Base-by-base conservation (phyloP, 495 filamentous ascomycete species). In the Oleoguttula mirabilis region DNA sequence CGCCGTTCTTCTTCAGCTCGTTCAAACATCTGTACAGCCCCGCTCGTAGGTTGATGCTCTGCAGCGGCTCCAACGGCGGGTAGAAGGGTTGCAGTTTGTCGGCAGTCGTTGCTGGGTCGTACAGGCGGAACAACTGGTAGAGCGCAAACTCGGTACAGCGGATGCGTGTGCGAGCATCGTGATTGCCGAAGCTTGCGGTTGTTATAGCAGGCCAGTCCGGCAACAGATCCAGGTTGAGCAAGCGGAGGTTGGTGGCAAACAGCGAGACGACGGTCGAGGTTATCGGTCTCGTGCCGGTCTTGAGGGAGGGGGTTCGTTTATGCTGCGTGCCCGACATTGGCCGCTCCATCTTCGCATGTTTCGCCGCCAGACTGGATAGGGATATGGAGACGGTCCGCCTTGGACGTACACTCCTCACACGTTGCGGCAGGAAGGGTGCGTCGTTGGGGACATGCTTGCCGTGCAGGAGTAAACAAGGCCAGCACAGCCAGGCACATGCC, bases 1-100 rank as follows among this genome's bases (percentile, higher is more conserved):
- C 69, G 8, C 84, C 85, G 70, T 77, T 82, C 61, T 86, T 92
- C 69, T 92, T 93, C 36, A 82, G 66, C 22, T 86, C 79, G 43
- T 82, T 79, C 27, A 94, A 67, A 34, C 69, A 70, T 48, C 83
- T 70, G 48, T 84, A 84, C n/a, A 93, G 65, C 17, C 85, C 86
- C 16, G 83, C 77, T 45, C 87, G 83, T 10, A 94, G 75, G 56
- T 93, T 93, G 51, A 88, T 68, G 4, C 85, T 92, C 55, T 90
- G 85, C 24, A 93, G 70, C 16, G 84, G 80, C 56, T 88, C 84
- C 50, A 83, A 68, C 6, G 87, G 82, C 27, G 87, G 87, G 58
- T 86, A 93, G 67, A 88, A 92, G 0, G 86, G 83, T 30, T 77
- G 81, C 10, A 93, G 70, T 72, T 90, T 93, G 77, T 88, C 33